Evolutionary conservation across 78 protist genomes (phyloP).

Genomic region (Dictyostelium citrinum): DNA sequence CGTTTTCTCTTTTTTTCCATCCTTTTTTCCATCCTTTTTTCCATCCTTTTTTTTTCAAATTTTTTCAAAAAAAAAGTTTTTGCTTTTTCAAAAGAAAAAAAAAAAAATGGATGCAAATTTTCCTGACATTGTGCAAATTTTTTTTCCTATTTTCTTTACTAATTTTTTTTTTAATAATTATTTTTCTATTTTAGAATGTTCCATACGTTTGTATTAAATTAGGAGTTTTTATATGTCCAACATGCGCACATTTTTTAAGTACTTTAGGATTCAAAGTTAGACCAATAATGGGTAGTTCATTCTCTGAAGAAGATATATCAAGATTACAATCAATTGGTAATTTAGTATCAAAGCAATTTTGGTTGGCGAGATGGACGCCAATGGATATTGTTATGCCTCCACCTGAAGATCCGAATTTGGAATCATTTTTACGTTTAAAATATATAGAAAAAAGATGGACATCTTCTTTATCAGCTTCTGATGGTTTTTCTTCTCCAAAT

Average conservation of each 20-base stretch:
- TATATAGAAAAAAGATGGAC: conserved; percentile 76
- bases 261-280: conserved; percentile 49
- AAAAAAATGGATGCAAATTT: neutral
- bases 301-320: conserved; percentile 60
- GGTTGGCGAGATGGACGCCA: conserved; percentile 70
- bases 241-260: conserved; percentile 62
- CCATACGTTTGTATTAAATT: conserved; percentile 71
- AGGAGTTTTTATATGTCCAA: conserved; percentile 65
- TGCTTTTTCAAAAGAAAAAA: neutral
- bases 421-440: conserved; percentile 44
- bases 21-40: neutral
- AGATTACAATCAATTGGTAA: conserved; percentile 71
- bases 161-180: no score
- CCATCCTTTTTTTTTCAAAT: neutral
- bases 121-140: neutral
- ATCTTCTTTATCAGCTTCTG: conserved; percentile 3
- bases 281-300: conserved; percentile 55
- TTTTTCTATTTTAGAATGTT: conserved; percentile 35
- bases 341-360: conserved; percentile 70
- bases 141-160: neutral
- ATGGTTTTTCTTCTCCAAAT: conserved; percentile 3
- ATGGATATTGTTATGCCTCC: conserved; percentile 41
- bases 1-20: neutral
- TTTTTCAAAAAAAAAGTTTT: neutral
- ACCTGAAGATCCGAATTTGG: conserved; percentile 63